Evolutionary conservation across 768 basidiomycete species (phyloP).

Genomic region (Tulasnella calospora): DNA sequence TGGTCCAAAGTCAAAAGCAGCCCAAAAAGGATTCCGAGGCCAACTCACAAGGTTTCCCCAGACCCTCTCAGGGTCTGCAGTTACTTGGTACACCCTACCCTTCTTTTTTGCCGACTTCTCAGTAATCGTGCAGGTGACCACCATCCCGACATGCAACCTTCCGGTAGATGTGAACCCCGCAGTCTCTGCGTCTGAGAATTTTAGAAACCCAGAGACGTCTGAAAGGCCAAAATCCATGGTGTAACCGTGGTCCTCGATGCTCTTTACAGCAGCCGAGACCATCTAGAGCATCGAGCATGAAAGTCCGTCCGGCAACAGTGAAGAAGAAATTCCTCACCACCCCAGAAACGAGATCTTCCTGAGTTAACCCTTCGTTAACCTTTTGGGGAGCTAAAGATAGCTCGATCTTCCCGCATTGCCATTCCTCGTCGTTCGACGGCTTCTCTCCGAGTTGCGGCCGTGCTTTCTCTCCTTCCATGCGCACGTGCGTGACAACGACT

Average conservation of each 20-base stretch:
- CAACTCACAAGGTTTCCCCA: constrained; percentile 56
- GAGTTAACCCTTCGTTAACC: constrained; percentile 76
- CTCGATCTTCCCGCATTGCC: constrained; percentile 73
- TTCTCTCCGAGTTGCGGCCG: constrained; percentile 45
- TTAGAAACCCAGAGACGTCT: constrained; percentile 77
- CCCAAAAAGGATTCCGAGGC: neutral
- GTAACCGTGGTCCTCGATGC: constrained; percentile 93
- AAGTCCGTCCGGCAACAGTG: neutral
- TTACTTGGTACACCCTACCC: constrained; percentile 72
- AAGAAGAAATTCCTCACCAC: constrained; percentile 52
- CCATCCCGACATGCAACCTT: constrained; percentile 55
- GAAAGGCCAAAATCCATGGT: constrained; percentile 77
- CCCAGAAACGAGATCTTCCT: constrained; percentile 67
- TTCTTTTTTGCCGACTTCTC: constrained; percentile 57
- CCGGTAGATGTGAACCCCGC: constrained; percentile 31
- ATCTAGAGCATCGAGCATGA: constrained; percentile 45
- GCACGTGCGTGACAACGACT: constrained; percentile 64
- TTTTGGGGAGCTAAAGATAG: constrained; percentile 75
- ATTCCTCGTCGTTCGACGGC: constrained; percentile 57
- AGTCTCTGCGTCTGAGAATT: constrained; percentile 64
- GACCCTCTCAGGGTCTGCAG: constrained; percentile 45
- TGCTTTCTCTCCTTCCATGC: constrained; percentile 59
- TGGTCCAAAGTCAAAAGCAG: constrained; percentile 7
- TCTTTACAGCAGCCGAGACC: constrained; percentile 69
- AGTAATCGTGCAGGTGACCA: constrained; percentile 62